Evolutionary conservation across 2,329 filamentous ascomycete species (phyloP), one percentile per base, ranked within the genome.

Genomic region (Juglanconis sp.): DNA sequence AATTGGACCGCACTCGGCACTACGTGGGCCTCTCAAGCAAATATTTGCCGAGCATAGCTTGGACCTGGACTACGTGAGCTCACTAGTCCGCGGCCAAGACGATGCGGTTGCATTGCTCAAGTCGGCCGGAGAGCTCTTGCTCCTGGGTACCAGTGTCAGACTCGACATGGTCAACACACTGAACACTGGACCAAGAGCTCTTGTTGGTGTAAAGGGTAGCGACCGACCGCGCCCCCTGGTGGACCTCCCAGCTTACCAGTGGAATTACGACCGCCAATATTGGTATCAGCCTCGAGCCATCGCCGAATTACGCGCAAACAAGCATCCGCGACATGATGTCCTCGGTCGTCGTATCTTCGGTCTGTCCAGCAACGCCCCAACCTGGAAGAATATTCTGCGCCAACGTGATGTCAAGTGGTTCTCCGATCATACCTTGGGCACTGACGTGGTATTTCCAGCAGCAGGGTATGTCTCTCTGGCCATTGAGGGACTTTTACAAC

Each of bases 321-420:
- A 60, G 6, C 63, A 63, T 5, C 42, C 60, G 5, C 65, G 62
- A 24, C 68, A 70, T 36, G 67, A 67, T 36, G 48, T 71, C 1
- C 63, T 66, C 5, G 65, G 68, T 1, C 54, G 24, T 1, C 61
- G 57, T 3, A 36, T 64, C 36, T 2, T 53, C 44, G 31, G 67
- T 53, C 62, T 40, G 40, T 47, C 48, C 32, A 9, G 60, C 53
- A 9, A 57, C n/a, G 3, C 64, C 30, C 65, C 63, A 9, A 42
- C 48, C 3, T 66, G 61, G 61, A 31, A 63, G 38, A 59, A 63
- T 17, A 60, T 61, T 32, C 46, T 61, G 0, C 47, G 53, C 1
- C 24, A 65, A 3, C 58, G 53, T 4, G 64, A 68, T 36, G 60
- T 66, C 3, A 72, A 80, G 15, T 79, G 77, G 62, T 57, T 74